Conservation (phyloP, 2,329 filamentous ascomycete species). For the Xylariaceae sp. region DNA sequence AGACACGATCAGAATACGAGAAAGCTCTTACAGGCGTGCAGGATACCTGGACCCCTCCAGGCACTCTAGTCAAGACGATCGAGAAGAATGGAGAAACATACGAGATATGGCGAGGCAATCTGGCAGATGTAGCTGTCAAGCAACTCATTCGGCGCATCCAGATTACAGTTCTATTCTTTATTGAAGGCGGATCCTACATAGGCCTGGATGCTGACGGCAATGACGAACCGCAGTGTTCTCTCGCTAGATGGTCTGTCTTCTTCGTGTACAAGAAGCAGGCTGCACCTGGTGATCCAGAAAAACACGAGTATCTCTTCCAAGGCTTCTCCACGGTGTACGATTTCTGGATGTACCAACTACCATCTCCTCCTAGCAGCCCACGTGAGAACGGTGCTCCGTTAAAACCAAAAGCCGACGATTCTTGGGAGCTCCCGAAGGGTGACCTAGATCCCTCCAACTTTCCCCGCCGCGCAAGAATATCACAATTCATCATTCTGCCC, state of each 20-base stretch:
- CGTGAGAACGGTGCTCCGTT: constrained; percentile 34
- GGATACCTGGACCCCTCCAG: constrained; percentile 72
- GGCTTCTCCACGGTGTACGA: constrained; percentile 92
- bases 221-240: constrained; percentile 73
- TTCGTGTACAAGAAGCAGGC: constrained; percentile 76
- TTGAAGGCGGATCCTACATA: constrained; percentile 88
- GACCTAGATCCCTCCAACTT: constrained; percentile 62
- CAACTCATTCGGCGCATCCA: constrained; percentile 81
- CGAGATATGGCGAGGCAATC: constrained; percentile 83
- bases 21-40: constrained; percentile 56
- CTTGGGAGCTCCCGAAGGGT: constrained; percentile 54
- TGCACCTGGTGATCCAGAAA: constrained; percentile 47
- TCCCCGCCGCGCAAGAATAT: constrained; percentile 82
- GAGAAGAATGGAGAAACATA: constrained; percentile 67
- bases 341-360: constrained; percentile 71
- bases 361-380: constrained; percentile 52
- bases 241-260: constrained; percentile 90
- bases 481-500: constrained; percentile 90
- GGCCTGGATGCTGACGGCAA: constrained; percentile 52
- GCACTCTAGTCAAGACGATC: constrained; percentile 71
- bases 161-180: constrained; percentile 83
- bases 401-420: constrained; percentile 33
- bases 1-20: constrained; percentile 67
- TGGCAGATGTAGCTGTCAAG: constrained; percentile 73
- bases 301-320: constrained; percentile 76